Evolutionary conservation across 345 rosid species (phyloP), one percentile per base, ranked within the genome.

Genomic region (Camelina laxa): DNA sequence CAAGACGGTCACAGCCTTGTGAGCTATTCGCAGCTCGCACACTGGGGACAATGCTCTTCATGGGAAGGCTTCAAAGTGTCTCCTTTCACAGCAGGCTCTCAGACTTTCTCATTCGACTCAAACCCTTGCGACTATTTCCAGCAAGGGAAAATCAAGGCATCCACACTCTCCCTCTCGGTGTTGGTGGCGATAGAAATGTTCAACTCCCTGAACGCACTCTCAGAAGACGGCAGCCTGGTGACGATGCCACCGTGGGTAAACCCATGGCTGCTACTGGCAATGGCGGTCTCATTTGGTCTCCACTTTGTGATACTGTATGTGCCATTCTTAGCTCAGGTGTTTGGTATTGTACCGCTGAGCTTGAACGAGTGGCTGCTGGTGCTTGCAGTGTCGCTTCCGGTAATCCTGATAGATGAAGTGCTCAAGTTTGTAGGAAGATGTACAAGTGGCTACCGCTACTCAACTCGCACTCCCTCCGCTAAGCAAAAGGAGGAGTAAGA

Each of bases 171-270:
- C 69, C 96, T 94, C 49, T 84, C 98, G 0, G 97, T 94, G 11
- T 70, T 94, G 88, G 98, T 94, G 38, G 87, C 97, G 45, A 94
- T 94, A 9, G 98, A 94, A 85, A 94, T 94, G 98, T 91, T 94
- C 87, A 94, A 94, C 57, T 94, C 98, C 24, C 83, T 94, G 4
- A 94, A 94, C 41, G 98, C 98, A 27, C 89, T 94, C 16, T 94
- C 97, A 0, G 97, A 94, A 82, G 97, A 94, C 61, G 82, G 86
- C 6, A 90, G 98, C 80, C 82, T 94, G 9, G n/a, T 87, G 70
- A 80, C 86, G 2, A 94, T 94, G 98, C 98, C 97, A 0, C 98
- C 98, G 2, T 94, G 98, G 98, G 95, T 91, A 19, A 94, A 94
- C 75, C 98, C 77, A 4, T 77, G 80, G 70, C 16, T 76, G 20